Base-by-base conservation (phyloP, 1,284 basidiomycete species). In the Chondrostereum purpureum region DNA sequence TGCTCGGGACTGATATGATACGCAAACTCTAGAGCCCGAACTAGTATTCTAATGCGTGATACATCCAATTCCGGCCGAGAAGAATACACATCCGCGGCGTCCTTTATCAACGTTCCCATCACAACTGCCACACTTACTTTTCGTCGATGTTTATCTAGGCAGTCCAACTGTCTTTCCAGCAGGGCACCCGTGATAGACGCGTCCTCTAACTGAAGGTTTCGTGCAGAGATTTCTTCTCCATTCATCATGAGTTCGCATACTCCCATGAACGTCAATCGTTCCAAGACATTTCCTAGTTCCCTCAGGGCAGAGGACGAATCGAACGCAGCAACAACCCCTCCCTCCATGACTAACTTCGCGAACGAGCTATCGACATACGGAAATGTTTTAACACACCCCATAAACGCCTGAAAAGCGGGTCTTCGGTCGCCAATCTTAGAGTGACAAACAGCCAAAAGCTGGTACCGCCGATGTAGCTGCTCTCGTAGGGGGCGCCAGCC, bases 401-500 rank as follows among this genome's bases (percentile, higher is more conserved):
- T 51, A 50, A 83, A 82, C 1, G 78, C 71, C 4, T 77, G 66
- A 47, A 77, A 78, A 8, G 84, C 80, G 43, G 73, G 69, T 84
- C 87, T 77, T 14, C 83, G 70, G 55, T 92, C 82, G 0, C 80
- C 80, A 35, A 78, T 80, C 60, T 86, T 90, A 33, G 73, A 70
- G 57, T 78, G 79, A 58, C 86, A 90, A 2, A 83, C 77, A 0
- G 77, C 88, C 17, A 92, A 66, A n/a, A 92, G 63, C 61, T 92
- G 88, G 72, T 80, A 90, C 33, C 89, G 39, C n/a, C 39, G 39
- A 41, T 41, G 21, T 23, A 41, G 39, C n/a, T 41, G 39, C 8
- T 41, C 39, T 24, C 24, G 18, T n/a, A 41, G n/a, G 18, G 21
- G 39, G 21, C 24, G 21, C 79, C 82, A 86, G 0, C 64, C 69